Evolutionary conservation across 2,329 filamentous ascomycete genomes (phyloP).

Genomic region (Pyrenochaeta sp.): DNA sequence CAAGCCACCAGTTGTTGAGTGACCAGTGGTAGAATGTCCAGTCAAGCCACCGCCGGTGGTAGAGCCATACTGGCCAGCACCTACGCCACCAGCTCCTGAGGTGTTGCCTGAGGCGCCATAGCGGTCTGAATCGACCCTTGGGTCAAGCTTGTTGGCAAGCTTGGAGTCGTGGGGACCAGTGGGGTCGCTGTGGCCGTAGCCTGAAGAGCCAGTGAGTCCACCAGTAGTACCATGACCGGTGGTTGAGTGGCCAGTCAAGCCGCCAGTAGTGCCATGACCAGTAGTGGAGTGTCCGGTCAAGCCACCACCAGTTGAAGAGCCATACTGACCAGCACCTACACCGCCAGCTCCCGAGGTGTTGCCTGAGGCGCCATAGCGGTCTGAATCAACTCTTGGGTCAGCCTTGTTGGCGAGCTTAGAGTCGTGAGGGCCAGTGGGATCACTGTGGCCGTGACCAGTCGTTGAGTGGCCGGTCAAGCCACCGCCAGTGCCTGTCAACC

Average conservation of each 20-base stretch:
- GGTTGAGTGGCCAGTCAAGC: slow-evolving; percentile 1
- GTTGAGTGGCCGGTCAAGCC: slow-evolving; percentile 7
- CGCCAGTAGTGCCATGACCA: slow-evolving; percentile 26
- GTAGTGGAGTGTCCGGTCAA: slow-evolving; percentile 20
- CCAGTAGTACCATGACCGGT: slow-evolving; percentile 6
- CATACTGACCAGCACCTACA: slow-evolving; percentile 15
- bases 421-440: slow-evolving; percentile 30
- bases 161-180: slow-evolving; percentile 40
- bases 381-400: slow-evolving; percentile 36
- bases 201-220: neutral
- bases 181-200: slow-evolving; percentile 24
- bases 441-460: slow-evolving; percentile 24
- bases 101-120: slow-evolving; percentile 36
- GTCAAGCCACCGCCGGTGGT: slow-evolving; percentile 2
- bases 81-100: slow-evolving; percentile 30
- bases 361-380: slow-evolving; percentile 23
- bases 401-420: slow-evolving; percentile 22
- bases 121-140: slow-evolving; percentile 40
- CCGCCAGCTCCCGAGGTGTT: slow-evolving; percentile 24
- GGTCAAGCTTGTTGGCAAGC: slow-evolving; percentile 40
- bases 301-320: slow-evolving; percentile 8
- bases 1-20: neutral
- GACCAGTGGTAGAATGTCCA: neutral
- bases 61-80: slow-evolving; percentile 12
- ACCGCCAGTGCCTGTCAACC: slow-evolving; percentile 16